These are phyloP conservation scores for Drosera spatulata DNA, from an alignment of 179 eudicot genomes.

Conservation along the genomic window DNA sequence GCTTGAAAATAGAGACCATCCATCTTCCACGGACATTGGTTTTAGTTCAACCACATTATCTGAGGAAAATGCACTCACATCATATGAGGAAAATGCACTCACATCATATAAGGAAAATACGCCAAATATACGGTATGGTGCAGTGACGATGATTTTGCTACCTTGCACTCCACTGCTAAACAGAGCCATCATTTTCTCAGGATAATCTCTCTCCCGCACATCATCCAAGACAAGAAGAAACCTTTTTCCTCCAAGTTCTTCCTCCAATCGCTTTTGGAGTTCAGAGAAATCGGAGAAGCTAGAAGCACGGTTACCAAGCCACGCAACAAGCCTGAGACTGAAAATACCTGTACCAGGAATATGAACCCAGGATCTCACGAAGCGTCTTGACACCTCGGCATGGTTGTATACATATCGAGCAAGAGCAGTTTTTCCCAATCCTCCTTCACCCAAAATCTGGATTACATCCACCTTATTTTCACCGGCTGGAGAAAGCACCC, in stretches of 20 bases:
- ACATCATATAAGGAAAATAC: too few relatives aligned
- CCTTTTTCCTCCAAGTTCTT: conserved; percentile 1
- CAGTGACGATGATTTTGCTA: conserved; percentile 17
- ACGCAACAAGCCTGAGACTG: conserved; percentile 9
- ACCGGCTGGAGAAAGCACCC: not conserved
- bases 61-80: conserved; percentile 3
- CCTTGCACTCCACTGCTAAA: conserved; percentile 1
- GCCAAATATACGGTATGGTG: conserved; percentile 5
- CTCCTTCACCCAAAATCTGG: not conserved
- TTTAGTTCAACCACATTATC: not conserved
- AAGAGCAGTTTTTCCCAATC: not conserved
- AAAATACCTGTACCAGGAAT: conserved; percentile 8
- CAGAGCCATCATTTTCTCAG: not conserved
- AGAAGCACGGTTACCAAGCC: not conserved
- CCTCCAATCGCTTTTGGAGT: conserved; percentile 1
- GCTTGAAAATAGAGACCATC: too few relatives aligned
- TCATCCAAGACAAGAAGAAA: conserved; percentile 8
- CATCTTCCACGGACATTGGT: conserved; percentile 11
- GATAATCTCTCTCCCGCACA: conserved; percentile 16
- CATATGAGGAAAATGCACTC: too few relatives aligned
- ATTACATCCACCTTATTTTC: not conserved
- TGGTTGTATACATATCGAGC: too few relatives aligned
- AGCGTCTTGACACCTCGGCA: not conserved
- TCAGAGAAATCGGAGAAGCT: not conserved
- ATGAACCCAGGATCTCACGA: conserved; percentile 14